Percentiles rank a stretch among this genome's conserved stretches.
phyloP scores from a whole-genome alignment of 2,329 filamentous ascomycete species.

The Diaporthe humulicola region DNA sequence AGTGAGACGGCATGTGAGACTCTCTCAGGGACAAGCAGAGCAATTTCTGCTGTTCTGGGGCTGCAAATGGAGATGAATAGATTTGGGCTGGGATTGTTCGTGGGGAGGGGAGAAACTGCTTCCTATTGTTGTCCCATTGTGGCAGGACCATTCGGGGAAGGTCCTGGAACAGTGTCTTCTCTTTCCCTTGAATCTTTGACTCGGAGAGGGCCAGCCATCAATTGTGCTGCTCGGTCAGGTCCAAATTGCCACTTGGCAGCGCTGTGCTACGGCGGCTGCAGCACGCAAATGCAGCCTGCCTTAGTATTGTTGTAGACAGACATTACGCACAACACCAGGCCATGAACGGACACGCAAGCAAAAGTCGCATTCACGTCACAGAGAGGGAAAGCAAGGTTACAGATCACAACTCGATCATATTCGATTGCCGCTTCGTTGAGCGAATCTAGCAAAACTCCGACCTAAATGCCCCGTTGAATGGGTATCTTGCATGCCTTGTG shows the following conservation, averaged over 20 bases:
- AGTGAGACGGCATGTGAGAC: not conserved
- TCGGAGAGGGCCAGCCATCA: not conserved
- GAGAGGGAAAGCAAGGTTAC: not conserved
- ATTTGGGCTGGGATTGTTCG: slow-evolving; percentile 25
- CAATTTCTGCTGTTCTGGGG: not conserved
- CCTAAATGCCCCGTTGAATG: slow-evolving; percentile 36
- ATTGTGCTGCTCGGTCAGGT: not conserved
- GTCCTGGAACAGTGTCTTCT: not conserved
- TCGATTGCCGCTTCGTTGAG: slow-evolving; percentile 32
- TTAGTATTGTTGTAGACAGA: too few species aligned
- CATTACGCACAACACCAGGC: too few species aligned
- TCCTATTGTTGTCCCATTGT: slow-evolving; percentile 40
- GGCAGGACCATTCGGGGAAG: not conserved
- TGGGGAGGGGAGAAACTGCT: not conserved
- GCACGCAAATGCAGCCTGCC: not conserved
- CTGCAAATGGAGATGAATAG: slow-evolving; percentile 34
- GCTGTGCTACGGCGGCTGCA: not conserved
- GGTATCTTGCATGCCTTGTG: slow-evolving; percentile 42
- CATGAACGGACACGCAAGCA: too few species aligned
- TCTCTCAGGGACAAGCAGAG: slow-evolving; percentile 27
- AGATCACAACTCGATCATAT: slow-evolving; percentile 27
- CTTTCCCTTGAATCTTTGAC: not conserved
- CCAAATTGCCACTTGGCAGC: not conserved
- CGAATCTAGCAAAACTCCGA: slow-evolving; percentile 33
- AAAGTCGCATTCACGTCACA: not conserved